Evolutionary conservation across 2,329 filamentous ascomycete species (phyloP), one percentile per base, ranked within the genome.

Genomic region (Aspergillus aculeatus): DNA sequence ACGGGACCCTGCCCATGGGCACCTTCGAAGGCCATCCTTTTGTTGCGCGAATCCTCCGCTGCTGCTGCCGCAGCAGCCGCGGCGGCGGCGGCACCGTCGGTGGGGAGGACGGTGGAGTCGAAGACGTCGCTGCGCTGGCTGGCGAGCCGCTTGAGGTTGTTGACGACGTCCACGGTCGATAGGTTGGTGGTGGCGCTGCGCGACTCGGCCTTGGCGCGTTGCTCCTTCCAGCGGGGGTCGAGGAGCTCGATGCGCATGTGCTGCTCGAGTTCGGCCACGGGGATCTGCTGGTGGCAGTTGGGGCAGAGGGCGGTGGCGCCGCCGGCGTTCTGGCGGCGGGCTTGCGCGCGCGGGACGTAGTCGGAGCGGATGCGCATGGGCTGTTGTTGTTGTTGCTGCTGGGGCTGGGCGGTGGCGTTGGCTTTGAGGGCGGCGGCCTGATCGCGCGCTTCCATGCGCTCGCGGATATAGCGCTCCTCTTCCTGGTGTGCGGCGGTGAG

Each of bases 211-310:
- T 96, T 96, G 59, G 91, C 90, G 67, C 92, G 92, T 74, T 98
- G 93, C 73, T 97, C 93, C 74, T 96, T 96, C 93, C 94, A 98
- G 60, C 90, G 86, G 0, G 94, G 94, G 73, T 98, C 94, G 60
- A 97, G 84, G 50, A 97, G 84, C 77, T 98, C 94, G 73, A 98
- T 96, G 76, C 91, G 87, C 86, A 98, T 94, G 73, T 98, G 94
- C 64, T 94, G 88, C 61, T 95, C 91, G 66, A 97, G 84, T 78
- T 98, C 94, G 68, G 89, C 86, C 69, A 91, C 86, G 7, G 92
- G 91, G 61, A 97, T 92, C 67, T 91, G 87, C 78, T 96, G 91
- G 68, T 91, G 89, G 82, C 95, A 98, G 77, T 96, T 96, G 59
- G 93, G 93, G 74, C 94, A 98, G 59, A 96, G 81, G 4, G 89